Conservation (phyloP, 2,329 filamentous ascomycete species). For the Penicillium sp. region DNA sequence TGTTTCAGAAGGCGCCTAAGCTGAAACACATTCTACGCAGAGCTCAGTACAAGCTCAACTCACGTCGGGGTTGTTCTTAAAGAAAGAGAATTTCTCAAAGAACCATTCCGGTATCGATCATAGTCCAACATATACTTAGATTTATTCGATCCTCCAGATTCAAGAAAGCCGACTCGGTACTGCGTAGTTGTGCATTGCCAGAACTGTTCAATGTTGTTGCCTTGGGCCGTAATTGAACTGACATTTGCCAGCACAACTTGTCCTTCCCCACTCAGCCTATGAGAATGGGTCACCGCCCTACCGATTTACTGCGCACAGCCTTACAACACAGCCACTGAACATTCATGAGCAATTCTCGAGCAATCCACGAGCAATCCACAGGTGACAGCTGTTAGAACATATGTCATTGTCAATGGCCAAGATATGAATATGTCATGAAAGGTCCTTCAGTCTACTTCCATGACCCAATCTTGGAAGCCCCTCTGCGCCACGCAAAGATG, state of each 20-base stretch:
- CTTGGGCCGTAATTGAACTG: conserved; percentile 17
- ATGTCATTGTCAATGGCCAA: too few relatives aligned
- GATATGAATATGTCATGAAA: conserved; percentile 4
- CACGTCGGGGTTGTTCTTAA: too few relatives aligned
- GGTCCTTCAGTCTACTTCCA: neutral
- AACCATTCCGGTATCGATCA: too few relatives aligned
- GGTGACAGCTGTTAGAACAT: too few relatives aligned
- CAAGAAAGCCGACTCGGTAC: too few relatives aligned
- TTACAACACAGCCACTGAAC: neutral
- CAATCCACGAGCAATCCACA: too few relatives aligned
- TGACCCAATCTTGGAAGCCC: neutral
- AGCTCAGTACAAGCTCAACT: too few relatives aligned
- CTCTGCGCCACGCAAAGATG: neutral
- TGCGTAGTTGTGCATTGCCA: too few relatives aligned
- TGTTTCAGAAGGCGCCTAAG: conserved; percentile 28
- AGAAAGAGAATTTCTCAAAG: neutral
- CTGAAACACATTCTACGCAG: conserved; percentile 7
- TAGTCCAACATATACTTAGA: too few relatives aligned
- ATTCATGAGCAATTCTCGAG: too few relatives aligned
- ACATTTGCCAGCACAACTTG: conserved; percentile 15
- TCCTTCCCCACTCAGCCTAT: neutral
- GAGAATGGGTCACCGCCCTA: neutral
- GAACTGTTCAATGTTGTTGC: conserved; percentile 13
- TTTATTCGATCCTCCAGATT: too few relatives aligned
- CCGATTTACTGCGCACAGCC: neutral